These are phyloP conservation scores for Termitomyces sp. DNA, from an alignment of 768 basidiomycete species.

Conservation along the genomic window DNA sequence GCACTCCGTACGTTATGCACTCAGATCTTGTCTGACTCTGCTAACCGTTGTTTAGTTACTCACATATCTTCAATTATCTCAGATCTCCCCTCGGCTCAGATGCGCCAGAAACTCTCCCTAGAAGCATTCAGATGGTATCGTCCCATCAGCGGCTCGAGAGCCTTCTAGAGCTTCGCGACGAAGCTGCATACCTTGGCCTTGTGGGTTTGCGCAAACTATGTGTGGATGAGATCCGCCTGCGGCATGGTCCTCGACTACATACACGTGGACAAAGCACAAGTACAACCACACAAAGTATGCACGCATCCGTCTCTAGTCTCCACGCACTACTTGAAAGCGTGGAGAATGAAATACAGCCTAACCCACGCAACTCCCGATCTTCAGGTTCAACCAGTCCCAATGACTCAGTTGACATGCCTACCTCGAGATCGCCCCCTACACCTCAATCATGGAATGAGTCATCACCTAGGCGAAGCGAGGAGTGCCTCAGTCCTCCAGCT, in stretches of 20 bases:
- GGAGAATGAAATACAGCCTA: slow-evolving; percentile 28
- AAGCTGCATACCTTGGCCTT: slow-evolving; percentile 72
- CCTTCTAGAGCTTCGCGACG: slow-evolving; percentile 73
- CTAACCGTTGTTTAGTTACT: slow-evolving; percentile 42
- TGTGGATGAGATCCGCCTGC: slow-evolving; percentile 54
- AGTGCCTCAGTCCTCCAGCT: slow-evolving; percentile 29
- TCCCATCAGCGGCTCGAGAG: slow-evolving; percentile 50
- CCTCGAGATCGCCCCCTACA: slow-evolving; percentile 31
- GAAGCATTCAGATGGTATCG: slow-evolving; percentile 44
- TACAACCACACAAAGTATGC: slow-evolving; percentile 38
- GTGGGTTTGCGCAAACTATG: slow-evolving; percentile 62
- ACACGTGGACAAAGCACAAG: slow-evolving; percentile 35
- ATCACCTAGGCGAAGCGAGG: slow-evolving; percentile 22
- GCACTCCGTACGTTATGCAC: slow-evolving; percentile 60
- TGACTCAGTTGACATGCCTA: slow-evolving; percentile 14
- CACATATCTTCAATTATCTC: slow-evolving; percentile 67
- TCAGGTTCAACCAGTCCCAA: slow-evolving; percentile 16
- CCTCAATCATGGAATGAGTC: slow-evolving; percentile 40
- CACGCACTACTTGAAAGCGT: slow-evolving; percentile 54
- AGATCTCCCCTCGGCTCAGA: slow-evolving; percentile 49
- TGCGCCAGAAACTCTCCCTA: slow-evolving; percentile 51
- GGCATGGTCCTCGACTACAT: slow-evolving; percentile 37
- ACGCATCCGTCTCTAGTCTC: slow-evolving; percentile 53
- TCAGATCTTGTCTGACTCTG: background rate
- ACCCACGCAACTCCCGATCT: slow-evolving; percentile 13